These are phyloP conservation scores for Pisolithus tinctorius DNA, from an alignment of 768 basidiomycete species.

Conservation along the genomic window DNA sequence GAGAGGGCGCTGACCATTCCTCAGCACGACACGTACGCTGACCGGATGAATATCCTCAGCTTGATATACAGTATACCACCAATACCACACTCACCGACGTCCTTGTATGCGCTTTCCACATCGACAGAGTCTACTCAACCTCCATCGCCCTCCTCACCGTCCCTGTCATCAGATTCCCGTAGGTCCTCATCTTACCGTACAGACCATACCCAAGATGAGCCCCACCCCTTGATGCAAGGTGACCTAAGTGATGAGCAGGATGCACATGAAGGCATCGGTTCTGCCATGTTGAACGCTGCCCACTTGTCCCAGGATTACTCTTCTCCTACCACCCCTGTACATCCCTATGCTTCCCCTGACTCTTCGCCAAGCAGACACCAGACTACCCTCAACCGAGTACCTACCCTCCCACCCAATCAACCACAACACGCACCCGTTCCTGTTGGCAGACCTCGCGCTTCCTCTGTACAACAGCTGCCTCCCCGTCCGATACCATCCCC, in stretches of 20 bases:
- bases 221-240: conserved; percentile 13
- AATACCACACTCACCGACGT: conserved; percentile 57
- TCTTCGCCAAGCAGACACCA: conserved; percentile 19
- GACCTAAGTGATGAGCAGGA: conserved; percentile 28
- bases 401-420: conserved; percentile 29
- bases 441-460: conserved; percentile 42
- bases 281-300: conserved; percentile 35
- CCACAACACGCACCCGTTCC: conserved; percentile 15
- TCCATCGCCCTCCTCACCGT: conserved; percentile 29
- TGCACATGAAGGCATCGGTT: conserved; percentile 37
- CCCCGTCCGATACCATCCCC: conserved; percentile 58
- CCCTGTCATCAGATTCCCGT: conserved; percentile 43
- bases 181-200: conserved; percentile 41
- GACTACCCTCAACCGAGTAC: conserved; percentile 25
- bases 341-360: conserved; percentile 51
- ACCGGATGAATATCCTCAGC: conserved; percentile 89
- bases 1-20: conserved; percentile 10
- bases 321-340: conserved; percentile 16
- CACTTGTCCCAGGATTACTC: conserved; percentile 25
- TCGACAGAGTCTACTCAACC: conserved; percentile 31
- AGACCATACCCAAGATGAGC: conserved; percentile 33
- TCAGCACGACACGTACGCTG: conserved; percentile 92
- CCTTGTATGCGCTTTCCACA: conserved; percentile 38
- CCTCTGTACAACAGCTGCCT: conserved; percentile 57
- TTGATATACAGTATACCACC: conserved; percentile 84